Conservation (phyloP, 1,139 yeast genomes). For the Lizanozyma gosingica region DNA sequence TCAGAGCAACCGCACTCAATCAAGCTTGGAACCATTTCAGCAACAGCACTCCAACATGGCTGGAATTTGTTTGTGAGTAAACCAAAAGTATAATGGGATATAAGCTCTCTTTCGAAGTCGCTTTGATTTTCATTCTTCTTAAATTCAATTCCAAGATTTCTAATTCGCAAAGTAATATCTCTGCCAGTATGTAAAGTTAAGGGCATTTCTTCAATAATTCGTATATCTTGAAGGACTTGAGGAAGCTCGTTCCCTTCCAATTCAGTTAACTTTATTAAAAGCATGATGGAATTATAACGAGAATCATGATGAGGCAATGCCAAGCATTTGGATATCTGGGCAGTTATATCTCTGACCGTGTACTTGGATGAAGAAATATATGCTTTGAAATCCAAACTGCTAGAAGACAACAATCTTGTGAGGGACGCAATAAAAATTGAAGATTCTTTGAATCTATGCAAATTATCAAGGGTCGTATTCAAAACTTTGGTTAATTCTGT, state of each 20-base stretch:
- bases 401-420: slow-evolving; percentile 8
- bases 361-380: background rate
- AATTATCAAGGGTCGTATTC: slow-evolving; percentile 5
- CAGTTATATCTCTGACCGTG: background rate
- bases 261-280: slow-evolving; percentile 23
- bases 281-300: slow-evolving; percentile 38
- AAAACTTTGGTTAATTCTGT: slow-evolving; percentile 8
- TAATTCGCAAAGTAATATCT: slow-evolving; percentile 61
- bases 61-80: slow-evolving; percentile 67
- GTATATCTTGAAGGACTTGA: slow-evolving; percentile 29
- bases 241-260: slow-evolving; percentile 21
- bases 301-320: slow-evolving; percentile 36
- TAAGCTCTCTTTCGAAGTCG: slow-evolving; percentile 25
- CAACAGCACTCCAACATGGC: slow-evolving; percentile 77
- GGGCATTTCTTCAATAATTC: slow-evolving; percentile 65
- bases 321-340: slow-evolving; percentile 24
- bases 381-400: background rate
- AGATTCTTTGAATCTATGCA: slow-evolving; percentile 12
- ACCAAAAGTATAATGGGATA: slow-evolving; percentile 62
- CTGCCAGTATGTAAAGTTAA: slow-evolving; percentile 62
- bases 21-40: slow-evolving; percentile 44
- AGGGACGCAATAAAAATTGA: slow-evolving; percentile 16
- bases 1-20: slow-evolving; percentile 35
- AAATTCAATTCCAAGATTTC: slow-evolving; percentile 49
- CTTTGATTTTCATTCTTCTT: slow-evolving; percentile 26